These are phyloP conservation scores for Verticillium tricorpus DNA, from an alignment of 2,329 filamentous ascomycete species.

Conservation along the genomic window DNA sequence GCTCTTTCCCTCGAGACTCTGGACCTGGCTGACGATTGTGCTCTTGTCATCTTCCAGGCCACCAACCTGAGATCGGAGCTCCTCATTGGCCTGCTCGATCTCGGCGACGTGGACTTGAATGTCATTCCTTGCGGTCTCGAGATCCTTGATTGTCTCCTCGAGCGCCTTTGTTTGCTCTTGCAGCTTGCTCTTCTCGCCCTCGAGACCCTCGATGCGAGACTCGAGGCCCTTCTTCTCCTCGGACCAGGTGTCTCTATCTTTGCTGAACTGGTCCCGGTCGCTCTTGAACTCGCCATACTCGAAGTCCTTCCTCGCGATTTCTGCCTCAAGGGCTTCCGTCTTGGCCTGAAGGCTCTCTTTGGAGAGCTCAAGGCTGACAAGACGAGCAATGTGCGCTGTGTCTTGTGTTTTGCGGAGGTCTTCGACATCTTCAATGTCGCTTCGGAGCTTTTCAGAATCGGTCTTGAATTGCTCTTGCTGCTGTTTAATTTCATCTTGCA, in stretches of 20 bases:
- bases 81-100: constrained; percentile 4
- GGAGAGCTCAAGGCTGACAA: constrained; percentile 11
- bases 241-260: constrained; percentile 8
- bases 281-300: constrained; percentile 11
- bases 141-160: constrained; percentile 1
- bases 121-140: constrained; percentile 5
- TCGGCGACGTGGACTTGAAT: constrained; percentile 4
- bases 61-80: constrained; percentile 9
- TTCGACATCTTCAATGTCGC: constrained; percentile 8
- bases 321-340: constrained; percentile 7
- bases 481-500: constrained; percentile 3
- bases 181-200: constrained; percentile 6
- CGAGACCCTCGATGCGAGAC: constrained; percentile 7
- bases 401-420: constrained; percentile 10
- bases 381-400: constrained; percentile 9
- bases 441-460: constrained; percentile 6
- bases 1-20: constrained; percentile 8
- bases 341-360: constrained; percentile 10
- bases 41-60: constrained; percentile 8
- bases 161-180: constrained; percentile 1
- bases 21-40: constrained; percentile 3
- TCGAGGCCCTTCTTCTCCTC: constrained; percentile 11
- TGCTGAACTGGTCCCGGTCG: constrained; percentile 9
- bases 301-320: constrained; percentile 6
- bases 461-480: constrained; percentile 2